Evolutionary conservation across 129 eudicot species (phyloP).

Genomic region (Chrysanthemum seticuspe): DNA sequence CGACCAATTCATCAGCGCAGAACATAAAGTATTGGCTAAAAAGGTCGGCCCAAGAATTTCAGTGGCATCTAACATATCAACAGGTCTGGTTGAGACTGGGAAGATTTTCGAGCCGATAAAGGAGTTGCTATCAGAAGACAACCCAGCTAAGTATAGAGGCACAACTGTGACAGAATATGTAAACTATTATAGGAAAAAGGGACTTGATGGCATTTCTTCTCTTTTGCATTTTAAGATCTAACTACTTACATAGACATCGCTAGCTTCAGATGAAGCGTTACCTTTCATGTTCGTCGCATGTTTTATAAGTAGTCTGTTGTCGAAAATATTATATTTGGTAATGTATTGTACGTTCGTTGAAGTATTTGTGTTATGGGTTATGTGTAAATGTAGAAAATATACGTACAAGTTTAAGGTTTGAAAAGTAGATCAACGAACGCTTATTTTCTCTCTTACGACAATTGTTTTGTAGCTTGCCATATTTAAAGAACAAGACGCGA

Average conservation of each 20-base stretch:
- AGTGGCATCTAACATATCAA: conserved; percentile 44
- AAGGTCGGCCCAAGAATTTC: conserved; percentile 53
- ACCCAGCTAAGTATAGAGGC: conserved; percentile 50
- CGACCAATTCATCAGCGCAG: neutral
- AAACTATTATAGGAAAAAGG: conserved; percentile 12
- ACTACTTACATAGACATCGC: neutral
- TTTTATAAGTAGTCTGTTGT: no score
- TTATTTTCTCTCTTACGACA: no score
- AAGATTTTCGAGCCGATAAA: conserved; percentile 49
- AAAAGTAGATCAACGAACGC: no score
- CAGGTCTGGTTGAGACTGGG: conserved; percentile 14
- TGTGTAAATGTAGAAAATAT: no score
- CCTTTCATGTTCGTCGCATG: neutral
- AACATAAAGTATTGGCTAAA: conserved; percentile 3
- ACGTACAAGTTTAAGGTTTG: no score
- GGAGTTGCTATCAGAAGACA: conserved; percentile 25
- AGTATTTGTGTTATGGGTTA: no score
- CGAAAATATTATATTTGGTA: no score
- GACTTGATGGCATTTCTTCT: conserved; percentile 17
- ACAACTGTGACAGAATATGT: conserved; percentile 33
- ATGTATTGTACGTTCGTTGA: no score
- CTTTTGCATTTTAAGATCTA: conserved; percentile 41
- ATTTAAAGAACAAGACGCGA: no score
- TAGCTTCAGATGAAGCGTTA: neutral
- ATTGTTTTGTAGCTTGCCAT: no score